Base-by-base conservation (phyloP, 345 rosid genomes). In the Isatis tinctoria region DNA sequence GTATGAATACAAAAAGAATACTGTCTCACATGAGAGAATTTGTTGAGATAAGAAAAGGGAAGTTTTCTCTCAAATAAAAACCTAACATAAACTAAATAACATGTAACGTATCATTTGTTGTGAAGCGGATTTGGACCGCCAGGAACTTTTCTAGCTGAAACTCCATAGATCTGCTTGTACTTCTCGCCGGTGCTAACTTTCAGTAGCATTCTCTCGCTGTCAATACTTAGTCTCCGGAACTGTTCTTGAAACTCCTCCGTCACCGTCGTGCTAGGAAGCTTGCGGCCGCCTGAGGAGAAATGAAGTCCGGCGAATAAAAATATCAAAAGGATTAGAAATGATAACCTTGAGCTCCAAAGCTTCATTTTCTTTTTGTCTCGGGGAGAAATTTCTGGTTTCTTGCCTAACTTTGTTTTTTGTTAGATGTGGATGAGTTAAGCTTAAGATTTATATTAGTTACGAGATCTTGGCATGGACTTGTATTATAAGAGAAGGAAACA, bases 111-210 rank as follows among this genome's bases (percentile, higher is more conserved):
- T 76, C 71, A 63, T 70, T 27, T 54, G 66, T 69, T 76, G 61
- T 76, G 80, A 69, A 76, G 80, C 0, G 80, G 80, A 12, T 76
- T 76, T 18, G 80, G 71, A 56, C 80, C 80, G 0, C 8, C 4
- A 16, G 80, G 80, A 57, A 47, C 65, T 64, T 3, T 13, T 58
- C 75, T 76, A 17, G 18, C n/a, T 6, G 75, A 76, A 36, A 8
- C 80, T 56, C 80, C 71, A 3, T 69, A 76, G 60, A 69, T 54
- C 54, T 10, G 60, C 40, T 76, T 65, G 40, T 70, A 28, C 37
- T 64, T 76, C 67, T 62, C 11, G 14, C 27, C 33, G 74, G 47
- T 5, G 30, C 0, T 67, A 16, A 5, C 13, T 6, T 48, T 16
- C 53, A 44, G 12, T 41, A 60, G 33, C 37, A 32, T 40, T 69